Conservation (phyloP, 805 yeast species). For the Candida mattraensis region DNA sequence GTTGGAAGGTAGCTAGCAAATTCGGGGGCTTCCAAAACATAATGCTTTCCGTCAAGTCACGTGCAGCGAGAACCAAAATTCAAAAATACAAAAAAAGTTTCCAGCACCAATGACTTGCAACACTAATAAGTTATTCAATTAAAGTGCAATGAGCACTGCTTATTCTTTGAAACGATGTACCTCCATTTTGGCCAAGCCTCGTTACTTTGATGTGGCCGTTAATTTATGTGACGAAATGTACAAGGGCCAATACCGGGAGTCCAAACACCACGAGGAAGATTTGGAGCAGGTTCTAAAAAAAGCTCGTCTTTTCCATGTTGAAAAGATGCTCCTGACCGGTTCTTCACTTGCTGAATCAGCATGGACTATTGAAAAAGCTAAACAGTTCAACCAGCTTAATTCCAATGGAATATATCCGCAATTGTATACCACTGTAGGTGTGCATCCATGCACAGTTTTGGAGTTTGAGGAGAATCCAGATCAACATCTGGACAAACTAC, state of each 20-base stretch:
- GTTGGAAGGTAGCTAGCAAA: too few relatives aligned
- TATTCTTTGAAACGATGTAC: too few relatives aligned
- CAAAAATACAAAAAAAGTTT: too few relatives aligned
- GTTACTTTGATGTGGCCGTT: conserved; percentile 48
- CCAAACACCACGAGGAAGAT: conserved; percentile 66
- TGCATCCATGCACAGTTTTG: conserved; percentile 87
- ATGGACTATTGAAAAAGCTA: conserved; percentile 58
- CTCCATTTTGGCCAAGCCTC: too few relatives aligned
- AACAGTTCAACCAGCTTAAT: conserved; percentile 11
- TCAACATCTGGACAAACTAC: conserved; percentile 48
- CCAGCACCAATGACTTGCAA: too few relatives aligned
- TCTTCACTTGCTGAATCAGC: conserved; percentile 68
- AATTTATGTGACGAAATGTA: conserved; percentile 91
- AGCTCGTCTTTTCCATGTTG: conserved; percentile 65
- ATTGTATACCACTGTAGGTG: conserved; percentile 79
- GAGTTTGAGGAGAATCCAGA: conserved; percentile 44
- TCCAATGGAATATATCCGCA: conserved; percentile 25
- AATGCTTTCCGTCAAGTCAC: too few relatives aligned
- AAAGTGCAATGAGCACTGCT: too few relatives aligned
- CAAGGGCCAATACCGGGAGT: conserved; percentile 71
- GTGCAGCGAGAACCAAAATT: too few relatives aligned
- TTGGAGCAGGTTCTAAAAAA: conserved; percentile 60
- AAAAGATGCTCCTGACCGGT: conserved; percentile 78
- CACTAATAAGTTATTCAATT: too few relatives aligned
- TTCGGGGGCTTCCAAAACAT: too few relatives aligned